Evolutionary conservation across 2,329 filamentous ascomycete species (phyloP).

Genomic region (Hymenoscyphus repandus): DNA sequence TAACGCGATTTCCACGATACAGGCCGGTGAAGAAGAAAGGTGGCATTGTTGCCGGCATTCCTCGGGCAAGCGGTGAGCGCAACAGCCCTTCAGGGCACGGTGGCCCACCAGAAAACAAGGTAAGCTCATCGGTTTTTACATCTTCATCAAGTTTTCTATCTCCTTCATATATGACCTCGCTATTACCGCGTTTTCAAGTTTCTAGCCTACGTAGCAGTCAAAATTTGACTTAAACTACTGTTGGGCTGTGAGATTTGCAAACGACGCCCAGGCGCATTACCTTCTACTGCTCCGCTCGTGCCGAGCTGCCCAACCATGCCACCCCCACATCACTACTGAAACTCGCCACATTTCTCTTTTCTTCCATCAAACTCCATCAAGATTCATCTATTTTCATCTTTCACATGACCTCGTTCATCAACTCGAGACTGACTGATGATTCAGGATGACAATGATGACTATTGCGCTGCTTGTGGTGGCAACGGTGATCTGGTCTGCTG

Average conservation of each 20-base stretch:
- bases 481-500: conserved; percentile 87
- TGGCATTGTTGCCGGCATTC: conserved; percentile 59
- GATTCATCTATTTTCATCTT: conserved; percentile 2
- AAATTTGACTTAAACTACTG: conserved; percentile 14
- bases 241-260: conserved; percentile 16
- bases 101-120: conserved; percentile 40
- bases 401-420: not conserved
- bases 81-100: conserved; percentile 54
- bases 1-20: conserved; percentile 20
- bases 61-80: conserved; percentile 59
- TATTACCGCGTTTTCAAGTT: not conserved
- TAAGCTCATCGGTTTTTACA: conserved; percentile 34
- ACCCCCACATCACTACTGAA: conserved; percentile 22
- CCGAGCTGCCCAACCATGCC: conserved; percentile 26
- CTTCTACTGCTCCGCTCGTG: conserved; percentile 29
- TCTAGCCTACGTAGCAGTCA: not conserved
- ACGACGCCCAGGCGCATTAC: conserved; percentile 18
- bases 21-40: conserved; percentile 75
- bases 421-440: conserved; percentile 22
- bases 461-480: conserved; percentile 79
- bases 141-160: not conserved
- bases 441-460: conserved; percentile 78
- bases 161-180: not conserved
- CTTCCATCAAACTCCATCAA: conserved; percentile 16
- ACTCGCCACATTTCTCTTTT: conserved; percentile 16